Evolutionary conservation across 2,329 filamentous ascomycete genomes (phyloP).

Genomic region (Chaetomiaceae sp.): DNA sequence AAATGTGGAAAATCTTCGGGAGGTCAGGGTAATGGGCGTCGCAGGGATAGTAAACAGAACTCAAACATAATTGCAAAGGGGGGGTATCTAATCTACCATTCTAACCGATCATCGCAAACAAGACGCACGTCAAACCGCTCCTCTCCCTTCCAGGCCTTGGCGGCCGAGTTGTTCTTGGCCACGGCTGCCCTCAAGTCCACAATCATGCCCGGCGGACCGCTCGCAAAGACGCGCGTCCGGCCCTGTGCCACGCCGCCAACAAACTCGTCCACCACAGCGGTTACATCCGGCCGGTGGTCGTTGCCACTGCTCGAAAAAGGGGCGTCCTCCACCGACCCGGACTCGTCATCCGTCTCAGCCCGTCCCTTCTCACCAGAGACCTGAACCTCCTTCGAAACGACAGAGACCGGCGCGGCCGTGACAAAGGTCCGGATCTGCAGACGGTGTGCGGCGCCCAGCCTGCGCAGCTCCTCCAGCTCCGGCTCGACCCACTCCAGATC

Average conservation of each 20-base stretch:
- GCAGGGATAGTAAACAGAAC: too few relatives aligned
- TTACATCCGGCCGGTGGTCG: slow-evolving; percentile 40
- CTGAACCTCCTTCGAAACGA: slow-evolving; percentile 20
- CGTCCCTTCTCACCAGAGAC: slow-evolving; percentile 20
- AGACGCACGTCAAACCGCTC: slow-evolving; percentile 52
- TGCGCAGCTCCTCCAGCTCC: slow-evolving; percentile 49
- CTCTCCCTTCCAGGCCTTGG: slow-evolving; percentile 53
- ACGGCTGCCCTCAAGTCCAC: slow-evolving; percentile 52
- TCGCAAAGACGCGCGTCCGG: slow-evolving; percentile 53
- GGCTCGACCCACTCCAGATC: slow-evolving; percentile 55
- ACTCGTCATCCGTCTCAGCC: slow-evolving; percentile 21
- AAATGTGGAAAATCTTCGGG: too few relatives aligned
- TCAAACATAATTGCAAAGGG: background rate
- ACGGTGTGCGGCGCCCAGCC: slow-evolving; percentile 32
- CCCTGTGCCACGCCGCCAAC: slow-evolving; percentile 43
- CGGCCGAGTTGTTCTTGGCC: slow-evolving; percentile 47
- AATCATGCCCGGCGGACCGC: slow-evolving; percentile 57
- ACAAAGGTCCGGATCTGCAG: slow-evolving; percentile 55
- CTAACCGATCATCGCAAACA: slow-evolving; percentile 56
- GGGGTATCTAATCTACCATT: slow-evolving; percentile 27
- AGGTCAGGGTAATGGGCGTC: too few relatives aligned
- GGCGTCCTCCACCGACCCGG: slow-evolving; percentile 16
- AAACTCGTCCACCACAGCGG: slow-evolving; percentile 44
- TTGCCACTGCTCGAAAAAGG: slow-evolving; percentile 8
- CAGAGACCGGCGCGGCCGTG: slow-evolving; percentile 45